Conservation (phyloP, 2,329 filamentous ascomycete genomes). For the Phyllosticta citribraziliensis region DNA sequence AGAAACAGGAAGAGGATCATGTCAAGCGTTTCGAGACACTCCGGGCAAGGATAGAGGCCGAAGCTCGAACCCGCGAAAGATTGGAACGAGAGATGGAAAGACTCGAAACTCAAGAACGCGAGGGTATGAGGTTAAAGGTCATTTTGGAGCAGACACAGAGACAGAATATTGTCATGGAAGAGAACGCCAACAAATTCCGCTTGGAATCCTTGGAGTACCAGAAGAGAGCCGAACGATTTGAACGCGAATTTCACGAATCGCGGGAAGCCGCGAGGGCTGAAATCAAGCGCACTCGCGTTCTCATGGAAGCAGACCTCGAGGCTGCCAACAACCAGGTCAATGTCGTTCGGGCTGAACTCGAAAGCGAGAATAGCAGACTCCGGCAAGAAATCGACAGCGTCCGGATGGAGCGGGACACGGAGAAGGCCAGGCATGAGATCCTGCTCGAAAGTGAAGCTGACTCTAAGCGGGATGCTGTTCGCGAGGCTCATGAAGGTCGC, state of each 20-base stretch:
- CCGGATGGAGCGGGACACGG: constrained; percentile 69
- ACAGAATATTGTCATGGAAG: constrained; percentile 56
- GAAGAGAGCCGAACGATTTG: constrained; percentile 55
- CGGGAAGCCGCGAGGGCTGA: constrained; percentile 70
- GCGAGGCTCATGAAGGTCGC: constrained; percentile 43
- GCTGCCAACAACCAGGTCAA: constrained; percentile 79
- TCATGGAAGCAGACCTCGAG: constrained; percentile 75
- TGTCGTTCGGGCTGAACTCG: constrained; percentile 68
- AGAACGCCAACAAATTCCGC: constrained; percentile 42
- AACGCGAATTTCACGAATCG: constrained; percentile 77
- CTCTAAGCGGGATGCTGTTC: constrained; percentile 51
- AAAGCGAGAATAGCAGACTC: constrained; percentile 64
- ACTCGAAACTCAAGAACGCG: constrained; percentile 52
- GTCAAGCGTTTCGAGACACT: constrained; percentile 45
- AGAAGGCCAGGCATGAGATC: constrained; percentile 72
- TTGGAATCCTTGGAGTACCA: constrained; percentile 65
- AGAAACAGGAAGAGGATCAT: constrained; percentile 55
- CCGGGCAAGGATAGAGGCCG: constrained; percentile 40
- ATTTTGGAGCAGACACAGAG: constrained; percentile 52
- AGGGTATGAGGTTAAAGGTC: constrained; percentile 68
- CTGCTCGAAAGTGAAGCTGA: constrained; percentile 71
- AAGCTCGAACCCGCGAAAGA: constrained; percentile 33
- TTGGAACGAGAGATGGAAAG: constrained; percentile 38
- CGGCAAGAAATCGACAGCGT: constrained; percentile 68
- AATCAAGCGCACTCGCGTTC: constrained; percentile 67